A percentile compares a stretch with the other conserved stretches of the same genome.
phyloP scores from a whole-genome alignment of 768 basidiomycete species.

The Chalciporus chontae region DNA sequence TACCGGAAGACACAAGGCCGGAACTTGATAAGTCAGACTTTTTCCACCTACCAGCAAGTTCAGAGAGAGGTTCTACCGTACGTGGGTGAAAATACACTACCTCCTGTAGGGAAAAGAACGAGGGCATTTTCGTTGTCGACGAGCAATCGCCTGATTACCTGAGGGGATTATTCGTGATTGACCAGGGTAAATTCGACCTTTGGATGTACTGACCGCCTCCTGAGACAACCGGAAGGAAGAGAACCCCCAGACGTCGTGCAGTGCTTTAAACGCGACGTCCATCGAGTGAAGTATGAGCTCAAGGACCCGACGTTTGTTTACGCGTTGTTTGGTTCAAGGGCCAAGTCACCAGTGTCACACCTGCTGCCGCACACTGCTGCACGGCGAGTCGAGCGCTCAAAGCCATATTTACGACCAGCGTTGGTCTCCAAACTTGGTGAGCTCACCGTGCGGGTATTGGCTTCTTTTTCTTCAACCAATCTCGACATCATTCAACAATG shows the following conservation, averaged over 20 bases:
- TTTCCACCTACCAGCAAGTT: conserved; percentile 29
- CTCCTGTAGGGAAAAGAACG: conserved; percentile 41
- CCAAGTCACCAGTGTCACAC: not conserved
- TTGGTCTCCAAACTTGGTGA: not conserved
- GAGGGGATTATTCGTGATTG: not conserved
- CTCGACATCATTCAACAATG: conserved; percentile 7
- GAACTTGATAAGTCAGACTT: conserved; percentile 39
- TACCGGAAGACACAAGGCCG: conserved; percentile 37
- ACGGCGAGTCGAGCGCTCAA: not conserved
- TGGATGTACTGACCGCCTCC: conserved; percentile 26
- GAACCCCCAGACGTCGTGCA: conserved; percentile 36
- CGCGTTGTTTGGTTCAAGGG: conserved; percentile 9
- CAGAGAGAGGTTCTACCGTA: not conserved
- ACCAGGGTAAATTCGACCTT: not conserved
- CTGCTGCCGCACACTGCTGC: not conserved
- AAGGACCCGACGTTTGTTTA: conserved; percentile 1
- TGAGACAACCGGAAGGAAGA: conserved; percentile 37
- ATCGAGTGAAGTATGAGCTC: too few relatives aligned
- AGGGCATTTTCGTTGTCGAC: conserved; percentile 40
- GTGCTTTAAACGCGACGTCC: conserved; percentile 28
- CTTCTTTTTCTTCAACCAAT: not conserved
- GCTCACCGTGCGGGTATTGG: not conserved
- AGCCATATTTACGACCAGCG: not conserved
- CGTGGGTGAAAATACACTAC: conserved; percentile 3
- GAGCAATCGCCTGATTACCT: conserved; percentile 38